These are phyloP conservation scores for Fusarium proliferatum DNA, from an alignment of 2,329 filamentous ascomycete species.

Conservation along the genomic window DNA sequence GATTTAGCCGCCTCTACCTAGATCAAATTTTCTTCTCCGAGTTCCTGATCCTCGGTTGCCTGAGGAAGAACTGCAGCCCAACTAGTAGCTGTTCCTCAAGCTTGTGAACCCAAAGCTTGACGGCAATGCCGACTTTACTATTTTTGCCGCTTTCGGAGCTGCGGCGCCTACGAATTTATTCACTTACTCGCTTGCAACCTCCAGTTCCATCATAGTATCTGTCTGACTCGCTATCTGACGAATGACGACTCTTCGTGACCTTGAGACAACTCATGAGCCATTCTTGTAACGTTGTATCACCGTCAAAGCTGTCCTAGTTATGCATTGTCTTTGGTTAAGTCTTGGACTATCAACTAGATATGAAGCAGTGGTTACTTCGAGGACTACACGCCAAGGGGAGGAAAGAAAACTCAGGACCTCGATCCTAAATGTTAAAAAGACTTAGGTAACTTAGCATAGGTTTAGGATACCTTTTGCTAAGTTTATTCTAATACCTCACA, in stretches of 20 bases:
- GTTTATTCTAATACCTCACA: too few relatives aligned
- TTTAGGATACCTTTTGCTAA: too few relatives aligned
- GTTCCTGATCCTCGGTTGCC: conserved; percentile 6
- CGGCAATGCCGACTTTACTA: conserved; percentile 28
- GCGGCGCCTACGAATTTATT: conserved; percentile 2
- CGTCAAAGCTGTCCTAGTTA: neutral
- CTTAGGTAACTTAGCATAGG: too few relatives aligned
- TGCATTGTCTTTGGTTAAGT: neutral
- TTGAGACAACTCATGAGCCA: neutral
- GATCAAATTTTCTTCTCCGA: conserved; percentile 19
- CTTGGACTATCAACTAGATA: neutral
- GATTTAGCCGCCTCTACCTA: conserved; percentile 32
- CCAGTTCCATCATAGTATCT: neutral
- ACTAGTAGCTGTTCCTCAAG: neutral
- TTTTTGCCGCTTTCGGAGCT: conserved; percentile 34
- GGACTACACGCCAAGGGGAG: neutral
- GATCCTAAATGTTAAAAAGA: too few relatives aligned
- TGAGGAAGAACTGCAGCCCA: conserved; percentile 24
- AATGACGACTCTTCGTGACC: conserved; percentile 16
- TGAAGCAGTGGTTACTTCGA: neutral
- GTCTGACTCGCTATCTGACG: conserved; percentile 30
- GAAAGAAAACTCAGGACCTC: too few relatives aligned
- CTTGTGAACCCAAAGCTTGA: conserved; percentile 14
- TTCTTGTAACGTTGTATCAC: neutral
- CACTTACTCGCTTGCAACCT: conserved; percentile 36